Percentiles rank a stretch among this genome's conserved stretches.
Conservation (phyloP, 352 stramenopile genomes). For the Achlya hypogyna region DNA sequence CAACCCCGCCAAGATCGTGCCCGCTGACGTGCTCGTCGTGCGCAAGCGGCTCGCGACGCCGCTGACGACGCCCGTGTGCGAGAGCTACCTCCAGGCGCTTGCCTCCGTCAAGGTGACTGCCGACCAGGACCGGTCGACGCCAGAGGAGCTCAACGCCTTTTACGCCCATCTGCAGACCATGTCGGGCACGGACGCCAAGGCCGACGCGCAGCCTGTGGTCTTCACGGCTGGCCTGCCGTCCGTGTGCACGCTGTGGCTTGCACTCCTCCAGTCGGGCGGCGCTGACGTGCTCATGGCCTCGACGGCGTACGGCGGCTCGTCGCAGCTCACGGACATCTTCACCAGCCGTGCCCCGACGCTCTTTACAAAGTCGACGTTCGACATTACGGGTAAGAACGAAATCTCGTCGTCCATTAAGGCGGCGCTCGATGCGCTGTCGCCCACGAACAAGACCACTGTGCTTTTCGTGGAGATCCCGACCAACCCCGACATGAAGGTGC, state of each 20-base stretch:
- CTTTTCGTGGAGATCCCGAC: conserved; percentile 25
- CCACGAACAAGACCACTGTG: conserved; percentile 13
- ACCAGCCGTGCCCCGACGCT: neutral
- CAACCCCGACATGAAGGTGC: conserved; percentile 27
- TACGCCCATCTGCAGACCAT: conserved; percentile 23
- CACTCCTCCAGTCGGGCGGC: conserved; percentile 13
- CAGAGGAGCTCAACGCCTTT: conserved; percentile 10
- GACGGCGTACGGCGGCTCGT: conserved; percentile 23
- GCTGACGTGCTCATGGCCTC: conserved; percentile 24
- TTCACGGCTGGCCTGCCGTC: conserved; percentile 22
- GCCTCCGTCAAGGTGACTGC: conserved; percentile 18
- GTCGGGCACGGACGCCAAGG: conserved; percentile 19
- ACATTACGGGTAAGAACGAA: conserved; percentile 24
- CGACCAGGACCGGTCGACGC: conserved; percentile 1
- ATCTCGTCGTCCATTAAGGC: conserved; percentile 17
- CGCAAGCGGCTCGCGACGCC: conserved; percentile 23
- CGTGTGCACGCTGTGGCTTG: conserved; percentile 21
- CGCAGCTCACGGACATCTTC: conserved; percentile 23
- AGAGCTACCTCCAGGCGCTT: conserved; percentile 18
- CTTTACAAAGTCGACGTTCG: conserved; percentile 22
- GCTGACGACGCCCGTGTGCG: conserved; percentile 22
- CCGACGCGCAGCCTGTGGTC: conserved; percentile 8
- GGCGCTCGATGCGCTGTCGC: conserved; percentile 5
- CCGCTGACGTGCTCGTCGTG: conserved; percentile 20
- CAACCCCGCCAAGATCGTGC: conserved; percentile 21